phyloP scores from a whole-genome alignment of 169 alveolate species.

The Cryptosporidium sp. region DNA sequence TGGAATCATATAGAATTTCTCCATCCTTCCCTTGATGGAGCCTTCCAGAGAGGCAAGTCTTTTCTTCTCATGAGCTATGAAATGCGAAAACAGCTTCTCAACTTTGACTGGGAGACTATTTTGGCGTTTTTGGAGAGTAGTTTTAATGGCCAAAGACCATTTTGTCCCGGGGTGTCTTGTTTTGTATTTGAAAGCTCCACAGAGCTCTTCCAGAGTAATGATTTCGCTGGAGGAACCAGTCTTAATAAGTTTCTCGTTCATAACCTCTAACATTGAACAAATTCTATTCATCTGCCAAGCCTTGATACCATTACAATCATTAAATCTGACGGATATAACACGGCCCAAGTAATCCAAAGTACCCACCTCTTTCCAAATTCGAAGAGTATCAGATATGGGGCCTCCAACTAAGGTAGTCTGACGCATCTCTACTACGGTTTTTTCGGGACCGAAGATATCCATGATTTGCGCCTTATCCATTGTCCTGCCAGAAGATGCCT shows the following conservation, averaged over 20 bases:
- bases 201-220: slow-evolving; percentile 63
- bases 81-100: slow-evolving; percentile 66
- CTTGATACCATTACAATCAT: slow-evolving; percentile 52
- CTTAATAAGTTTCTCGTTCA: slow-evolving; percentile 34
- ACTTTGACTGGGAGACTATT: slow-evolving; percentile 17
- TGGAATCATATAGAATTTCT: slow-evolving; percentile 34
- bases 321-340: slow-evolving; percentile 34
- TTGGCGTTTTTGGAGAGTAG: slow-evolving; percentile 40
- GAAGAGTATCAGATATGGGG: slow-evolving; percentile 15
- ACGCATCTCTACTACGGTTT: slow-evolving; percentile 50
- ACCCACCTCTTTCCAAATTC: slow-evolving; percentile 66
- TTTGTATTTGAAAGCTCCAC: slow-evolving; percentile 55
- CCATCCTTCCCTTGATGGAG: slow-evolving; percentile 2
- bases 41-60: slow-evolving; percentile 39
- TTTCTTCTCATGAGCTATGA: slow-evolving; percentile 22
- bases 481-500: neutral
- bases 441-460: slow-evolving; percentile 45
- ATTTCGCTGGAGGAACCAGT: slow-evolving; percentile 28
- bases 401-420: slow-evolving; percentile 12
- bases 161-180: slow-evolving; percentile 30
- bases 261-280: slow-evolving; percentile 68
- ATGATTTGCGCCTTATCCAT: slow-evolving; percentile 12
- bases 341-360: slow-evolving; percentile 50
- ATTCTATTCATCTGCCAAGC: slow-evolving; percentile 50
- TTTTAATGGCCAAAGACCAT: slow-evolving; percentile 45